These are phyloP conservation scores for Echria macrotheca DNA, from an alignment of 495 filamentous ascomycete species.

Conservation along the genomic window DNA sequence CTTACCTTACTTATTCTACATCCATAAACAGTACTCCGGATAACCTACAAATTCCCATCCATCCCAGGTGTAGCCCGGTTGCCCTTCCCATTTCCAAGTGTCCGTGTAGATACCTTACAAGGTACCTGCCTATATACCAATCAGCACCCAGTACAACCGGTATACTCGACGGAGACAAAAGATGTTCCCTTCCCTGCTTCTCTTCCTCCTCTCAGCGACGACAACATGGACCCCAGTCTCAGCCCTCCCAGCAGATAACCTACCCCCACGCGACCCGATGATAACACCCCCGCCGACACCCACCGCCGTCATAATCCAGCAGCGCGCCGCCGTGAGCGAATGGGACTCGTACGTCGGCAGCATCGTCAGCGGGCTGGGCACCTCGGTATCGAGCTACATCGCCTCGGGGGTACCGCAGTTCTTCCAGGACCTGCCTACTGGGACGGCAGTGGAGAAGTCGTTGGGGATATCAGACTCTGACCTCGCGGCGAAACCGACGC, in stretches of 20 bases:
- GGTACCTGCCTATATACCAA: too few relatives aligned
- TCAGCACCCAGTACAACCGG: too few relatives aligned
- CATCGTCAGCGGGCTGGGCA: conserved; percentile 40
- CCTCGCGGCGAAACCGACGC: conserved; percentile 57
- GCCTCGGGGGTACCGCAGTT: conserved; percentile 60
- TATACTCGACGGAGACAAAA: too few relatives aligned
- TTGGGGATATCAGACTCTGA: conserved; percentile 53
- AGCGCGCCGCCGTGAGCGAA: conserved; percentile 9
- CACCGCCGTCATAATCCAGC: too few relatives aligned
- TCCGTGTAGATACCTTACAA: too few relatives aligned
- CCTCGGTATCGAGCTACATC: conserved; percentile 51
- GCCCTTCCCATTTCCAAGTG: too few relatives aligned
- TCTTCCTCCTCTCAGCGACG: too few relatives aligned
- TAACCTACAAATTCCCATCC: too few relatives aligned
- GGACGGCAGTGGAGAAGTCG: conserved; percentile 51
- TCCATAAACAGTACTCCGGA: too few relatives aligned
- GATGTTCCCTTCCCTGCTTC: neutral
- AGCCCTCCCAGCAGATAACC: neutral
- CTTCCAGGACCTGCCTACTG: conserved; percentile 63
- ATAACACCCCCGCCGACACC: conserved; percentile 43
- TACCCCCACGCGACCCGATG: conserved; percentile 32
- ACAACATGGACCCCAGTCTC: too few relatives aligned
- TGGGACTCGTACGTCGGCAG: conserved; percentile 35
- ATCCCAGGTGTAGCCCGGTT: too few relatives aligned
- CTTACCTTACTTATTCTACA: too few relatives aligned